Evolutionary conservation across 2,329 filamentous ascomycete genomes (phyloP), one percentile per base, ranked within the genome.

Genomic region (Trichoderma lentiforme): DNA sequence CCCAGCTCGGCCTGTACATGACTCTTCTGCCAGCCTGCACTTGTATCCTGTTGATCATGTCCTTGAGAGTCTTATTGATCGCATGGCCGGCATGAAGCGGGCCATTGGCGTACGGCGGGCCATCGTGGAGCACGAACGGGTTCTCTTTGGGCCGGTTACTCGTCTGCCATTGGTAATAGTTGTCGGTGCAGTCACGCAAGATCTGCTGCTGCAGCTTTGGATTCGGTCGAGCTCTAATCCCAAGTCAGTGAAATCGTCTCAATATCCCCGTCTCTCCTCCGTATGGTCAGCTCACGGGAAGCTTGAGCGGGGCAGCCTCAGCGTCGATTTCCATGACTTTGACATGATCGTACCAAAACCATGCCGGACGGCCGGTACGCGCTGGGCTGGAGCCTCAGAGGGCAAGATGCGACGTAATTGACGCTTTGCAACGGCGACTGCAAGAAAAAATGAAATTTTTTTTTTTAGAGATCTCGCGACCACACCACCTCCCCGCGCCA

Each of bases 1-100:
- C 97, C 96, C 96, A 99, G 60, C 96, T 95, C 2, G 96, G 96
- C 18, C 94, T 86, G 78, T 97, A 99, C 51, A 90, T 86, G 39
- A 98, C 91, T 74, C 89, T 87, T 77, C 76, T 77, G 76, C 86
- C 96, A 78, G 91, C 88, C 73, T 93, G 90, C 73, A 98, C 84
- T 83, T 97, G 90, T 73, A 92, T 90, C 53, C 96, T 89, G 76
- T 94, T 87, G 73, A 97, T 93, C 78, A 98, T 93, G 82, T 99
- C 96, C 84, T 99, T 99, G 73, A 97, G 86, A 76, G 98, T 92
- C 83, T 99, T 99, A 83, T 99, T 99, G 79, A 99, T 85, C 43
- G 96, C 94, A 85, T 99, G 96, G 3, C 96, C 96, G 73, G 97
- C 90, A 79, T 99, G 96, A 11, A 99, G 87, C 58, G 88, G 88